Evolutionary conservation across 345 rosid species (phyloP).

Genomic region (Syzygium oleosum): DNA sequence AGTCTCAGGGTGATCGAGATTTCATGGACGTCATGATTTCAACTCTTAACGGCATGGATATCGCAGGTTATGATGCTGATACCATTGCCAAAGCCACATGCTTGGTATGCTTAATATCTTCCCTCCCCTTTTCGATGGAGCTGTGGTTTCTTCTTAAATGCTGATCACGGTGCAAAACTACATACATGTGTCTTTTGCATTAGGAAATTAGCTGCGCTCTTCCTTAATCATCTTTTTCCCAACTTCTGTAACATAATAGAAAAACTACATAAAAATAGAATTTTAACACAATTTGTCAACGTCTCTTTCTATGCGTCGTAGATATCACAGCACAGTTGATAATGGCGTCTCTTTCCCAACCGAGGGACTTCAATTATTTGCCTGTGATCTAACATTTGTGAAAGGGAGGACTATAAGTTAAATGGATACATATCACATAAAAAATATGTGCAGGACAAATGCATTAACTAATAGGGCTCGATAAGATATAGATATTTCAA

Average conservation of each 20-base stretch:
- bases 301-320: not conserved
- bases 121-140: not conserved
- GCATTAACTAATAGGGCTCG: not conserved
- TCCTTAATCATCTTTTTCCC: not conserved
- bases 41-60: not conserved
- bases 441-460: not conserved
- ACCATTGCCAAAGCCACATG: constrained; percentile 1
- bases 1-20: not conserved
- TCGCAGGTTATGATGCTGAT: not conserved
- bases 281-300: not conserved
- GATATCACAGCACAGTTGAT: not conserved
- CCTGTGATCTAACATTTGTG: not conserved
- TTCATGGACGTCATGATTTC: constrained; percentile 12
- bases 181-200: not conserved
- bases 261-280: not conserved
- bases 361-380: not conserved
- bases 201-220: not conserved
- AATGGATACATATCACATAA: not conserved
- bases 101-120: not conserved
- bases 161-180: not conserved
- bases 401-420: not conserved
- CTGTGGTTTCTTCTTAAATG: not conserved
- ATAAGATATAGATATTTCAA: no score
- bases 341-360: not conserved
- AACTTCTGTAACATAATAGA: not conserved